Conservation (phyloP, 345 rosid species). For the Fremontodendron californicum region DNA sequence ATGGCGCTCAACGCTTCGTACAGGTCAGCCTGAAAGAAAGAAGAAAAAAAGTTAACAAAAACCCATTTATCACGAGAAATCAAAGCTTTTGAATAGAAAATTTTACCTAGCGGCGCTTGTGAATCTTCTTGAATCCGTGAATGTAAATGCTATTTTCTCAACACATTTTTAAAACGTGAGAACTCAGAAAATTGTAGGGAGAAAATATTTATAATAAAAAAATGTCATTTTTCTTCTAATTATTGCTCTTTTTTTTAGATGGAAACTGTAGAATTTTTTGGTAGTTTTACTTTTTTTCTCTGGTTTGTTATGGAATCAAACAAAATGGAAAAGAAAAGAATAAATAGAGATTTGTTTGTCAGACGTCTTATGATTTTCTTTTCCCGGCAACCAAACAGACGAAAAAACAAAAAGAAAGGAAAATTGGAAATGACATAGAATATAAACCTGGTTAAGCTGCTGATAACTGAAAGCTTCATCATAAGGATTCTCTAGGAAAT, state of each 20-base stretch:
- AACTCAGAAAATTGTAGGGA: no score
- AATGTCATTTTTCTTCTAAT: no score
- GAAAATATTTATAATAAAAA: no score
- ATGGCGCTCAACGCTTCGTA: constrained; percentile 23
- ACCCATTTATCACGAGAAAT: not conserved
- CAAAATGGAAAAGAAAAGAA: not conserved
- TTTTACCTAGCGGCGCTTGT: constrained; percentile 10
- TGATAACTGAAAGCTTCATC: not conserved
- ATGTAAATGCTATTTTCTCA: not conserved
- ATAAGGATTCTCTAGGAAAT: not conserved
- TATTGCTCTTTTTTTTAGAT: no score
- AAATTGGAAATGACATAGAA: not conserved
- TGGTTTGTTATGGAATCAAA: not conserved
- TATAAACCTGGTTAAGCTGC: not conserved
- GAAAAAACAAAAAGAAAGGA: not conserved
- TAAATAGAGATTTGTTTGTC: not conserved
- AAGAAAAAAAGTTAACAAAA: no score
- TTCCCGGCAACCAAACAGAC: not conserved
- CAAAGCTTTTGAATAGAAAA: no score
- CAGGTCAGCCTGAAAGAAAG: not conserved
- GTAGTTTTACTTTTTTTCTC: no score
- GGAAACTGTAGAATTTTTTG: no score
- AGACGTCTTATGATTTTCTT: not conserved
- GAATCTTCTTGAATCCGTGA: constrained; percentile 3
- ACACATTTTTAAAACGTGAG: no score